phyloP scores from a whole-genome alignment of 495 filamentous ascomycete species.

The Daldinia concentrica region DNA sequence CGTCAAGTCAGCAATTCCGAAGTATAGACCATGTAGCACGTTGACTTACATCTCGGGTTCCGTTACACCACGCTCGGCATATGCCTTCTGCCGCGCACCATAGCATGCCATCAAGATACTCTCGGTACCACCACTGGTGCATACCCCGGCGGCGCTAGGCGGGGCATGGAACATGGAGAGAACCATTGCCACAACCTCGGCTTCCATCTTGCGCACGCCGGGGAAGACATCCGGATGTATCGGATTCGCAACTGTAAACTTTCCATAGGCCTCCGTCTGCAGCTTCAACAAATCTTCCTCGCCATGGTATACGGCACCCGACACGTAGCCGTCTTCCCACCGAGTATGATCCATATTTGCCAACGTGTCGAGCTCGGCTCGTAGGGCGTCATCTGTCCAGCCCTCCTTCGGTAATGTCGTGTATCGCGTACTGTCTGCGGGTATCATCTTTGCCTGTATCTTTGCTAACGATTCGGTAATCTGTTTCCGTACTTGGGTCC shows the following conservation, averaged over 20 bases:
- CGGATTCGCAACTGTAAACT: slow-evolving; percentile 97
- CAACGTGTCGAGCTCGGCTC: slow-evolving; percentile 80
- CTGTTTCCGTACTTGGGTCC: slow-evolving; percentile 81
- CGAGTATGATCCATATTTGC: slow-evolving; percentile 88
- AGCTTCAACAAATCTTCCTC: slow-evolving; percentile 83
- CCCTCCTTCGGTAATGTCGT: slow-evolving; percentile 84
- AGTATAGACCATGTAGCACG: neutral
- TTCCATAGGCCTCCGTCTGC: slow-evolving; percentile 89
- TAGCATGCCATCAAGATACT: slow-evolving; percentile 95
- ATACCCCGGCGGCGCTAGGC: slow-evolving; percentile 81
- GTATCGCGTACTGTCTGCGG: slow-evolving; percentile 76
- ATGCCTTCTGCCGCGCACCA: slow-evolving; percentile 87
- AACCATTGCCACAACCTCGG: slow-evolving; percentile 97
- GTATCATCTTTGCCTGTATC: slow-evolving; percentile 82
- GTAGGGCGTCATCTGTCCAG: slow-evolving; percentile 80
- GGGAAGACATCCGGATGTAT: slow-evolving; percentile 99
- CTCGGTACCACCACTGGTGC: slow-evolving; percentile 93
- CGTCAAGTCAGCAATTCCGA: slow-evolving; percentile 4
- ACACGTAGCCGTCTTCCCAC: slow-evolving; percentile 96
- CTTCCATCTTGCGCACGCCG: slow-evolving; percentile 98
- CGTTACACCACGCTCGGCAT: slow-evolving; percentile 81
- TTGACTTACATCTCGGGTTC: slow-evolving; percentile 89
- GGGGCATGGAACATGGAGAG: slow-evolving; percentile 93
- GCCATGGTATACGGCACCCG: slow-evolving; percentile 96
- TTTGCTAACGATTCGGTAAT: slow-evolving; percentile 77